Percentiles rank a stretch among this genome's conserved stretches.
phyloP scores from a whole-genome alignment of 805 yeast species.

The Kuraishia molischiana region DNA sequence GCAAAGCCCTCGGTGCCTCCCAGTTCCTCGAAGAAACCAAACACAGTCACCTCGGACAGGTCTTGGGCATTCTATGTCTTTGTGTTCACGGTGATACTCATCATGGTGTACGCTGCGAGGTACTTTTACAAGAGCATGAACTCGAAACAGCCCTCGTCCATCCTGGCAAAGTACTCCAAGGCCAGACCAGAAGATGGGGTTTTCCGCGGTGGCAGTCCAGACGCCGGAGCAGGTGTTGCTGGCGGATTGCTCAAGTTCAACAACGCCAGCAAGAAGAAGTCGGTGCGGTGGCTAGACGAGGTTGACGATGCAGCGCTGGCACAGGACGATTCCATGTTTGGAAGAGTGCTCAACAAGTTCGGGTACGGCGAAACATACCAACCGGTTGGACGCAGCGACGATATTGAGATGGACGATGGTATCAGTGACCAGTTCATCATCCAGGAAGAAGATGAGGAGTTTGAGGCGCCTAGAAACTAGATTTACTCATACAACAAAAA shows the following conservation, averaged over 20 bases:
- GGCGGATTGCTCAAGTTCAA: not conserved
- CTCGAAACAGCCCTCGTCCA: constrained; percentile 11
- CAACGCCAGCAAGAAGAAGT: constrained; percentile 13
- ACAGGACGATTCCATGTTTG: constrained; percentile 7
- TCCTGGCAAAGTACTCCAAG: constrained; percentile 3
- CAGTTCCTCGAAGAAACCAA: not conserved
- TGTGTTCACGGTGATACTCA: constrained; percentile 12
- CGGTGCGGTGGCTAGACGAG: constrained; percentile 24
- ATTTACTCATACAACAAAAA: not conserved
- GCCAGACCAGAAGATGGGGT: not conserved
- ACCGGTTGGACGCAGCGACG: constrained; percentile 18
- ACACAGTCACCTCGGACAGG: not conserved
- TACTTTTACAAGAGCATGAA: constrained; percentile 13
- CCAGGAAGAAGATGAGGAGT: not conserved
- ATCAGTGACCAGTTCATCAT: not conserved
- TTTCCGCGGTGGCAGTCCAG: not conserved
- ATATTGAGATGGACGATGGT: not conserved
- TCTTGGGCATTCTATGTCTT: constrained; percentile 11
- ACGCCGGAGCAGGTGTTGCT: not conserved
- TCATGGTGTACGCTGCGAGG: constrained; percentile 12
- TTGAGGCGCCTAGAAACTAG: not conserved
- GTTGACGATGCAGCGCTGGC: constrained; percentile 5
- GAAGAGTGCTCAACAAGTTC: constrained; percentile 15
- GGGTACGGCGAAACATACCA: constrained; percentile 27
- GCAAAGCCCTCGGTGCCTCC: constrained; percentile 6